phyloP scores from a whole-genome alignment of 129 eudicot species.

The Lactuca sativa region DNA sequence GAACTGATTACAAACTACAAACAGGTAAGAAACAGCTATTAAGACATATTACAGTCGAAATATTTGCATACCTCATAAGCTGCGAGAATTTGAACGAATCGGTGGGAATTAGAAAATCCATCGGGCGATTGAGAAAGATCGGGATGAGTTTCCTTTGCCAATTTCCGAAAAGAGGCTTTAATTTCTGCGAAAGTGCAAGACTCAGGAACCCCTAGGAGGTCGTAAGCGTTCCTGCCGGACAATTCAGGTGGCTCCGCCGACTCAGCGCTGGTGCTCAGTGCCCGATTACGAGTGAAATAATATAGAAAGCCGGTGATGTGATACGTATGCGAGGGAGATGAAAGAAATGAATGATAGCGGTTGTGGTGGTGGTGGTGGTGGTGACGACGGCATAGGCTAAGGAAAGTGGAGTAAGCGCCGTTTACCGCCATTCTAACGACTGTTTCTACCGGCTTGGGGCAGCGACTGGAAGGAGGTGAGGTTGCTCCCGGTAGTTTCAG shows the following conservation, averaged over 20 bases:
- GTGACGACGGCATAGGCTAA: conserved; percentile 30
- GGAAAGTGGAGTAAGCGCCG: conserved; percentile 32
- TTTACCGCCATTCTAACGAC: conserved; percentile 41
- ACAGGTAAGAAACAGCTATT: conserved; percentile 1
- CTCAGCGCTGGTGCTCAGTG: conserved; percentile 51
- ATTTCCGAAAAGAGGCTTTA: conserved; percentile 67
- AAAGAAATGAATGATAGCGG: conserved; percentile 25
- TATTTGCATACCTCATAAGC: conserved; percentile 71
- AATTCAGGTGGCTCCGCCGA: conserved; percentile 51
- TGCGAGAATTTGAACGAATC: conserved; percentile 77
- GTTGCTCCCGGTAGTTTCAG: conserved; percentile 13
- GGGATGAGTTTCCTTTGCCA: conserved; percentile 93
- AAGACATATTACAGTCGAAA: background rate
- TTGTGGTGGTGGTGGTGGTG: conserved; percentile 11
- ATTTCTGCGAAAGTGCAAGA: conserved; percentile 61
- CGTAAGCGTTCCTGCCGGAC: conserved; percentile 65
- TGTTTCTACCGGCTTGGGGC: conserved; percentile 25
- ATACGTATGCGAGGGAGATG: conserved; percentile 24
- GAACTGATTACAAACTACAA: background rate
- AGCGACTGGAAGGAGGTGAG: conserved; percentile 9
- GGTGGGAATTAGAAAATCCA: conserved; percentile 43
- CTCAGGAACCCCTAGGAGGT: conserved; percentile 66
- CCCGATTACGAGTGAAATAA: conserved; percentile 30
- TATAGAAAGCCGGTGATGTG: conserved; percentile 21
- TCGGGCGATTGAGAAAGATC: conserved; percentile 53